Evolutionary conservation across 2,329 filamentous ascomycete species (phyloP).

Genomic region (Nakataea oryzae): DNA sequence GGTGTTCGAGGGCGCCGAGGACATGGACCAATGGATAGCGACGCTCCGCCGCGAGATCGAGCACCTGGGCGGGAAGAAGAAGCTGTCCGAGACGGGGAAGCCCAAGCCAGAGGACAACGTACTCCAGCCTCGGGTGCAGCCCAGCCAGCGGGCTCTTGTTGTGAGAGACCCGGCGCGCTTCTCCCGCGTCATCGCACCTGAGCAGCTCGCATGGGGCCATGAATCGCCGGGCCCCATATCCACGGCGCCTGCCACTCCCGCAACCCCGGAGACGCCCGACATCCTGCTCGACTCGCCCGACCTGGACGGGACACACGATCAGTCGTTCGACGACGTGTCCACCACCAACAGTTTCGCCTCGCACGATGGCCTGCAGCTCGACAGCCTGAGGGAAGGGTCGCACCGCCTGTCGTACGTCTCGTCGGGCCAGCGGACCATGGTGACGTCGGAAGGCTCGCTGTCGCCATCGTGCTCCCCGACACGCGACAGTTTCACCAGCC

Average conservation of each 20-base stretch:
- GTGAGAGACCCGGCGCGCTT: conserved; percentile 36
- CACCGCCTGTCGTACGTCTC: conserved; percentile 50
- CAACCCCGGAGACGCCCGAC: neutral
- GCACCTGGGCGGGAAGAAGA: conserved; percentile 55
- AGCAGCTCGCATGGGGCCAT: neutral
- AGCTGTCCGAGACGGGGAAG: conserved; percentile 47
- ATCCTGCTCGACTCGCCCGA: conserved; percentile 8
- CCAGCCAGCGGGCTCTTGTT: conserved; percentile 36
- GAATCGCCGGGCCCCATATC: conserved; percentile 11
- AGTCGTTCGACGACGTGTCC: conserved; percentile 42
- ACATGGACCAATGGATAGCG: conserved; percentile 69
- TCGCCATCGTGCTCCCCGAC: conserved; percentile 42
- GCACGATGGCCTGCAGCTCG: conserved; percentile 47
- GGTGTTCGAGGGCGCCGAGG: conserved; percentile 60
- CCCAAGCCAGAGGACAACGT: conserved; percentile 29
- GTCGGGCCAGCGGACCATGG: conserved; percentile 47
- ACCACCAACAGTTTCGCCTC: conserved; percentile 46
- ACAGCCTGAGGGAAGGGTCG: conserved; percentile 43
- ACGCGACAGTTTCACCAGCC: conserved; percentile 36
- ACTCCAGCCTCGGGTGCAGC: conserved; percentile 23
- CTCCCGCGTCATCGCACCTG: conserved; percentile 20
- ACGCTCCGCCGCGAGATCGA: conserved; percentile 61
- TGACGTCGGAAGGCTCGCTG: conserved; percentile 49
- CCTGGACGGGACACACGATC: conserved; percentile 23
- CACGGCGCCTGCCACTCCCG: conserved; percentile 12